Evolutionary conservation across 169 alveolate species (phyloP).

Genomic region (Nephromyces sp.): DNA sequence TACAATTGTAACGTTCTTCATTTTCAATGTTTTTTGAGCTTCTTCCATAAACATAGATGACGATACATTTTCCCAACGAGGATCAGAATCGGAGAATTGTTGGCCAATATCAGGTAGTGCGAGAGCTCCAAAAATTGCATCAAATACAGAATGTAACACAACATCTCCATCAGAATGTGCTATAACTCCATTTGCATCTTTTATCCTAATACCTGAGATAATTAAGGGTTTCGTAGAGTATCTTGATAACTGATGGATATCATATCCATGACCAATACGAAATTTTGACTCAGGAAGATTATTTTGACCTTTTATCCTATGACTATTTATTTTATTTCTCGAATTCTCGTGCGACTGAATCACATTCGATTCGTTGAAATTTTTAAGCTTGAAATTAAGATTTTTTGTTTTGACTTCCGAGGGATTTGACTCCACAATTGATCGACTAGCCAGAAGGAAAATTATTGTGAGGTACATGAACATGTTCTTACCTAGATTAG

Average conservation of each 20-base stretch:
- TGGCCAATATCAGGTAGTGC: conserved; percentile 70
- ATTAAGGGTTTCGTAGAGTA: conserved; percentile 22
- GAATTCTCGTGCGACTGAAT: too few relatives aligned
- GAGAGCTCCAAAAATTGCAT: conserved; percentile 63
- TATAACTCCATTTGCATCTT: conserved; percentile 36
- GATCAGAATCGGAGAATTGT: conserved; percentile 64
- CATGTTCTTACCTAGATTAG: too few relatives aligned
- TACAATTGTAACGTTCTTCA: conserved; percentile 20
- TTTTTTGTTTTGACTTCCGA: too few relatives aligned
- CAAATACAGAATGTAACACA: conserved; percentile 62
- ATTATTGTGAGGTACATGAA: too few relatives aligned
- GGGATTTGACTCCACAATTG: too few relatives aligned
- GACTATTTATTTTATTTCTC: too few relatives aligned
- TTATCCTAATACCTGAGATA: neutral
- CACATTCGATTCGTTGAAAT: too few relatives aligned
- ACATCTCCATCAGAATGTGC: conserved; percentile 81
- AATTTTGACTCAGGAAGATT: neutral
- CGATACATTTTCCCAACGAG: conserved; percentile 36
- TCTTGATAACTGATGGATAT: conserved; percentile 47
- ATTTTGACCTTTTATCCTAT: too few relatives aligned
- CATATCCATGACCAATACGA: conserved; percentile 56
- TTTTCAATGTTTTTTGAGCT: conserved; percentile 31
- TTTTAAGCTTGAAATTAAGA: too few relatives aligned
- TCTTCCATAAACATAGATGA: conserved; percentile 41
- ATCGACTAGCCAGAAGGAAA: too few relatives aligned